These are phyloP conservation scores for Eucalyptus sp. DNA, from an alignment of 345 rosid species.

Conservation along the genomic window DNA sequence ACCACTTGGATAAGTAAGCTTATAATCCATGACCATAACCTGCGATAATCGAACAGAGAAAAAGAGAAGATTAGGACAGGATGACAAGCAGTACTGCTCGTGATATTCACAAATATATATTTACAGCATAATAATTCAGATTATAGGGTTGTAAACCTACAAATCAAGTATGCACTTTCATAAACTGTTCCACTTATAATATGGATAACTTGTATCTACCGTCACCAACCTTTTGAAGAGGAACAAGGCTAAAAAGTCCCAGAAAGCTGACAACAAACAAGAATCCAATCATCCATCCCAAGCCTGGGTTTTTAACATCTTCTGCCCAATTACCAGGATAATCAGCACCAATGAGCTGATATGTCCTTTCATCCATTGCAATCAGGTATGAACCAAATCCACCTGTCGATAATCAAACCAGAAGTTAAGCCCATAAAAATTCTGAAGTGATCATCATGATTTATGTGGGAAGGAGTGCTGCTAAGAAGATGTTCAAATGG, in stretches of 20 bases:
- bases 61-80: background rate
- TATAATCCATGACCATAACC: slow-evolving; percentile 91
- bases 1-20: slow-evolving; percentile 94
- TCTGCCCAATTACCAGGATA: slow-evolving; percentile 69
- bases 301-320: slow-evolving; percentile 71
- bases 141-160: background rate
- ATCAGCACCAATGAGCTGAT: slow-evolving; percentile 70
- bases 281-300: slow-evolving; percentile 91
- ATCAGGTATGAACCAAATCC: slow-evolving; percentile 84
- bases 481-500: background rate
- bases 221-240: slow-evolving; percentile 68
- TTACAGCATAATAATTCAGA: background rate
- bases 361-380: slow-evolving; percentile 85
- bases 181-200: background rate
- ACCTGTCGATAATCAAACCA: slow-evolving; percentile 20
- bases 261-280: slow-evolving; percentile 79
- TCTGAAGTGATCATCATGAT: background rate
- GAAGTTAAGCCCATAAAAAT: background rate
- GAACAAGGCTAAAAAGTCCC: slow-evolving; percentile 81
- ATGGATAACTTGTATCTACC: background rate
- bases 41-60: background rate
- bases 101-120: background rate
- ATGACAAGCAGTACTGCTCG: background rate
- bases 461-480: background rate
- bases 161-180: background rate